Evolutionary conservation across 1,284 basidiomycete genomes (phyloP).

Genomic region (Polyporus tsugae): DNA sequence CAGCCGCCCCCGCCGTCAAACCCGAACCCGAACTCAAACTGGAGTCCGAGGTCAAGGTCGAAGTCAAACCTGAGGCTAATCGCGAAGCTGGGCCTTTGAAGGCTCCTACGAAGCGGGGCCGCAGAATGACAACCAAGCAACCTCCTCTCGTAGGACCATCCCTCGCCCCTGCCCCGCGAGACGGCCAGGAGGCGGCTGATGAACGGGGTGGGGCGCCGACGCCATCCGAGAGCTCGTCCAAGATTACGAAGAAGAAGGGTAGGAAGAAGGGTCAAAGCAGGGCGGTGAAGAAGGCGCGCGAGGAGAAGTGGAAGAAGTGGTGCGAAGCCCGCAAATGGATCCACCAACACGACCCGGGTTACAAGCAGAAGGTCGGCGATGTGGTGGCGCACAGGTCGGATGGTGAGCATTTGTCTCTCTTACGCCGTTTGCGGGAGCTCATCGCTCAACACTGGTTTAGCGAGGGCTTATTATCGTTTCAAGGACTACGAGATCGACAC

Average conservation of each 20-base stretch:
- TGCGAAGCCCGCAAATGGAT: conserved; percentile 16
- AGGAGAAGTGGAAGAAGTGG: conserved; percentile 16
- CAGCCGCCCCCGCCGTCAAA: not conserved
- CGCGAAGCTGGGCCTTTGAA: not conserved
- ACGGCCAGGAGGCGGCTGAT: not conserved
- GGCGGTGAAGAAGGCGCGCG: conserved; percentile 6
- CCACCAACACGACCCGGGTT: conserved; percentile 9
- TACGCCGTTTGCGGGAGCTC: not conserved
- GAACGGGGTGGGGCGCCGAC: not conserved
- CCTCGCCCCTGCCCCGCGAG: not conserved
- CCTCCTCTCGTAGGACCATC: not conserved
- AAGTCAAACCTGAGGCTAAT: not conserved
- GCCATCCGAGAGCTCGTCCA: not conserved
- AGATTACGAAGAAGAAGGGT: not conserved
- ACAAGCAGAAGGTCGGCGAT: conserved; percentile 17
- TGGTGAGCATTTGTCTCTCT: conserved; percentile 1
- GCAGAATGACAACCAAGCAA: not conserved
- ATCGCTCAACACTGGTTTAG: not conserved
- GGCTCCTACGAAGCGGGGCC: not conserved
- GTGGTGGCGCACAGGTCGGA: conserved; percentile 14
- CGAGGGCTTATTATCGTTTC: conserved; percentile 17
- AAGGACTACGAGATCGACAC: conserved; percentile 21
- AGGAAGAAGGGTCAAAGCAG: not conserved
- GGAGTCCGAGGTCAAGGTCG: not conserved
- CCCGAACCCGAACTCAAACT: not conserved